Evolutionary conservation across 2,329 filamentous ascomycete species (phyloP), one percentile per base, ranked within the genome.

Genomic region (Blastomyces percursus): DNA sequence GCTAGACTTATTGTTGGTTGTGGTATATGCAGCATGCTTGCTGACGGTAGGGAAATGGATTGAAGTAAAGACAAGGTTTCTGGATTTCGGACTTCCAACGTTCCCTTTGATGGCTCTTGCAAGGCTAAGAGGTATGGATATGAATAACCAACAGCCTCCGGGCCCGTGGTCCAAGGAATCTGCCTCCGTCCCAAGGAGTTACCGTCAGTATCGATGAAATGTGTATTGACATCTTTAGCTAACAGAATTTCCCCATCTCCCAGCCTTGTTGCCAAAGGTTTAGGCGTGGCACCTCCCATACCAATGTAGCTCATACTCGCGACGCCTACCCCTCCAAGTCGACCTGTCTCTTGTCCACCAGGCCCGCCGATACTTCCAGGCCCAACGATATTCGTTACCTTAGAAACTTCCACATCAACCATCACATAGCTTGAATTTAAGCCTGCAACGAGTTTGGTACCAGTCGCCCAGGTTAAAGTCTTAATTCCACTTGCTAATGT

Each of bases 231-330:
- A 69, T 99, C 94, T 74, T 96, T 96, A n/a, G 93, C 91, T n/a
- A 99, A 81, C 63, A 99, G 78, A 72, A 97, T 84, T 75, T 96
- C 85, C 4, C 90, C 89, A 66, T 95, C 89, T 2, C 85, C 84
- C 14, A 99, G 81, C 68, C 88, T 88, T 6, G 92, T 87, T 6
- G 90, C 90, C 69, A 99, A 81, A 7, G 94, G 95, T 71, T 90
- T 95, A 1, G 94, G 93, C 62, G 93, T 90, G 79, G 91, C 94
- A 51, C 90, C 89, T 59, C 90, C 91, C 72, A 97, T 86, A 0
- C 93, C 93, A 84, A 97, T 96, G 72, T 97, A 97, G 54, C 92
- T 91, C 91, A 97, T 96, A 57, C 91, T 90, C 8, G 88, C 89
- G 61, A 87, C 89, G 64, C 88, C 89, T 65, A 93, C 87, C 1